phyloP scores from a whole-genome alignment of 2,329 filamentous ascomycete genomes.

The Calonectria leucothoes region DNA sequence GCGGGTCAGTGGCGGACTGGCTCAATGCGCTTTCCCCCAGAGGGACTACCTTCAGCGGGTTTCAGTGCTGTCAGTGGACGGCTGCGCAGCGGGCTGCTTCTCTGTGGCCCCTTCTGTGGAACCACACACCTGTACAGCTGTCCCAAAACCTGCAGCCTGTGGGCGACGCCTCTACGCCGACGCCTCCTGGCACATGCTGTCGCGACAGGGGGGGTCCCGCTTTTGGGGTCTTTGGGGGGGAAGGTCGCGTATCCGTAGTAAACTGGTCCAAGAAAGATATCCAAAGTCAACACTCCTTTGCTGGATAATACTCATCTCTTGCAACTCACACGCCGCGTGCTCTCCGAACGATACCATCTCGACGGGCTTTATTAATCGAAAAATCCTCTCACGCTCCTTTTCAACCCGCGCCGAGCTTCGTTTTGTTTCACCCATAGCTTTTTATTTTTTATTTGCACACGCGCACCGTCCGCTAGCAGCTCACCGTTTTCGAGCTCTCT shows the following conservation, averaged over 20 bases:
- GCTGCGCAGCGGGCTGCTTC: slow-evolving; percentile 9
- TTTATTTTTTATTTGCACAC: too few relatives aligned
- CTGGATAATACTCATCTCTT: slow-evolving; percentile 37
- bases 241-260: slow-evolving; percentile 37
- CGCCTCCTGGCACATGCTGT: slow-evolving; percentile 47
- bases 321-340: slow-evolving; percentile 28
- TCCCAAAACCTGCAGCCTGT: slow-evolving; percentile 13
- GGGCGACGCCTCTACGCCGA: slow-evolving; percentile 11
- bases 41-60: slow-evolving; percentile 21
- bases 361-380: slow-evolving; percentile 15
- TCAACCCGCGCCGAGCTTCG: slow-evolving; percentile 28
- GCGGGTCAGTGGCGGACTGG: slow-evolving; percentile 9
- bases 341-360: slow-evolving; percentile 26
- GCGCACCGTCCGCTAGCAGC: slow-evolving; percentile 25
- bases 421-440: slow-evolving; percentile 18
- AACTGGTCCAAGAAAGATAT: slow-evolving; percentile 36
- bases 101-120: slow-evolving; percentile 14
- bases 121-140: slow-evolving; percentile 11
- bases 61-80: slow-evolving; percentile 15
- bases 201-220: slow-evolving; percentile 47
- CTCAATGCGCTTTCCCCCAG: slow-evolving; percentile 14
- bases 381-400: slow-evolving; percentile 39
- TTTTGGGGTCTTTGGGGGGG: slow-evolving; percentile 16
- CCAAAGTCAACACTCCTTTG: slow-evolving; percentile 44
- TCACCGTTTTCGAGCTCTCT: slow-evolving; percentile 27